Base-by-base conservation (phyloP, 2,329 filamentous ascomycete genomes). In the Hymenoscyphus linearis region DNA sequence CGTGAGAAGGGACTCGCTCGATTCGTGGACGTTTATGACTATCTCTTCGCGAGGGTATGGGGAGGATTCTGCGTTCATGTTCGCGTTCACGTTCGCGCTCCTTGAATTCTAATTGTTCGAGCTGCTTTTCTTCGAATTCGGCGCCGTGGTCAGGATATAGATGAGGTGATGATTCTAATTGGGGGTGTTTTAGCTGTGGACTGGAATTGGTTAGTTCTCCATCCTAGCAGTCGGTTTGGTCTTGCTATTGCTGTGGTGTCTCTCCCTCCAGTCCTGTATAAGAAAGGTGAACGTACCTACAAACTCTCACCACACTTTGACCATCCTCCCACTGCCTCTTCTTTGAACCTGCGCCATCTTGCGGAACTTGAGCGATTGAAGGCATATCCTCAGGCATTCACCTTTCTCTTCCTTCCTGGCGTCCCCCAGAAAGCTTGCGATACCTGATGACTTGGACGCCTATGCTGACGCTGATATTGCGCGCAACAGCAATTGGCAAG, bases 301-400 rank as follows among this genome's bases (percentile, higher is more conserved):
- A 65, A 12, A 61, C 36, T 52, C 63, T 64, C 57, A 55, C 52
- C 57, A 61, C 58, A 6, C 61, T 26, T 6, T 55, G 61, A 12
- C 26, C 50, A 52, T 68, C 67, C 14, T 71, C 69, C 55, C 66
- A 60, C 57, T 65, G 61, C 52, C 68, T 62, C 57, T 69, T 71
- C 62, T 55, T 35, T 60, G 34, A 37, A 47, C 64, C 25, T 57
- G 31, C 1, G 62, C 63, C 16, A 58, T 55, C 34, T 16, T 63
- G 25, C 9, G 63, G 59, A 22, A 60, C 63, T 59, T 69, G 64
- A 9, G 67, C 67, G 27, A 71, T 60, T 0, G 68, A 71, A 16
- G 69, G 69, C 69, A 71, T 71, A 14, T n/a, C 27, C 37, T 14
- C 5, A n/a, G n/a, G n/a, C 7, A 3, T 13, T 55, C n/a, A 18